Percentiles rank a stretch among this genome's conserved stretches.
phyloP scores from a whole-genome alignment of 2,329 filamentous ascomycete genomes.

The Trichoderma sp. region DNA sequence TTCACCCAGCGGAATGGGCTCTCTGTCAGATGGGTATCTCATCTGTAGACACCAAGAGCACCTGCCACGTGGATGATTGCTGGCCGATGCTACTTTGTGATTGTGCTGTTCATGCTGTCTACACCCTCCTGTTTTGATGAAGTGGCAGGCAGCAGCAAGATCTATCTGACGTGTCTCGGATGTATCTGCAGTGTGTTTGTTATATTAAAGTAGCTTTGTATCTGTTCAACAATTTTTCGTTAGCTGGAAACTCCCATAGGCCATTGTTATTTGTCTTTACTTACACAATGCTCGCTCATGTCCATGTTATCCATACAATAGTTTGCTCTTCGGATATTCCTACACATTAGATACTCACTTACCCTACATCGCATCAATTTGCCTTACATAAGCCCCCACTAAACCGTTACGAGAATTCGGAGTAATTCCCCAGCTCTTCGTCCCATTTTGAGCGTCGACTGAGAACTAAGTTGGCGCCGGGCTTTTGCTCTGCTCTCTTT shows the following conservation, averaged over 20 bases:
- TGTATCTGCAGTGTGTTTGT: not conserved
- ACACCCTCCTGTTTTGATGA: not conserved
- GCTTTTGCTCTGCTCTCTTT: not conserved
- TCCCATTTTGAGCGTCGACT: not conserved
- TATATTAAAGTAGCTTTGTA: not conserved
- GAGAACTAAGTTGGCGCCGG: not conserved
- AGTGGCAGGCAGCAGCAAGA: not conserved
- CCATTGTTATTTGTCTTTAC: no score
- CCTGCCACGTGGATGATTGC: not conserved
- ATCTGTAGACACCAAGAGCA: not conserved
- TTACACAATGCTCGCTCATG: no score
- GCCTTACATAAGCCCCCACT: not conserved
- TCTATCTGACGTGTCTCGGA: not conserved
- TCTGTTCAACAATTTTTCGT: no score
- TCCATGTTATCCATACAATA: not conserved
- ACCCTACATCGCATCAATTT: not conserved
- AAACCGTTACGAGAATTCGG: constrained; percentile 4
- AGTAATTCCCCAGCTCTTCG: not conserved
- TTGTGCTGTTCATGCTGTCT: not conserved
- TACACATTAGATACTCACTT: no score
- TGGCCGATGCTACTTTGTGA: not conserved
- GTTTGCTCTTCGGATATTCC: not conserved
- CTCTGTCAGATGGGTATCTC: not conserved
- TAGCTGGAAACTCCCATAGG: no score
- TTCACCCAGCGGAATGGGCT: not conserved